Evolutionary conservation across 305 asterid genomes (phyloP), one percentile per base, ranked within the genome.

Genomic region (Plantago coronopus): DNA sequence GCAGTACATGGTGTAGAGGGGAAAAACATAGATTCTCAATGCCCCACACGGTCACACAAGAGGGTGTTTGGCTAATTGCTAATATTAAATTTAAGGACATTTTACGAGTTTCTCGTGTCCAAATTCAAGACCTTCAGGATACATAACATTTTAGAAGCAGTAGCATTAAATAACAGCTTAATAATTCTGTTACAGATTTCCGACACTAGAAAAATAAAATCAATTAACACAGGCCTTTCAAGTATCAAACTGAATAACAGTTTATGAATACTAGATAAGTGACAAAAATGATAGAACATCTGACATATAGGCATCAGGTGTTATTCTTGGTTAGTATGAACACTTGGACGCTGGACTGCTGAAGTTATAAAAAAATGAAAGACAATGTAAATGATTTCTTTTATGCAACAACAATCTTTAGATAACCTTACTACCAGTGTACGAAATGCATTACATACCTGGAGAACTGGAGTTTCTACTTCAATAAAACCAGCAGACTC

Each of bases 401-500:
- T 22, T 22, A 51, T 10, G n/a, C 38, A 11, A 5, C 4, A 18
- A 19, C 4, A 51, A 21, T 14, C 25, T 13, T 21, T 51, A n/a
- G 11, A 51, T 22, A 23, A 2, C 8, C 40, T 17, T 31, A 25
- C 5, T 45, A 53, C 18, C 18, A 22, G 40, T 54, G 64, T n/a
- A 46, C 58, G 48, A 55, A 19, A 69, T 48, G 37, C 54, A 23
- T 37, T 64, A 71, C 62, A 17, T 72, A 91, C 99, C 99, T 93
- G 99, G 76, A 93, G 97, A 72, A 93, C 96, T 54, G 97, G 99
- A 47, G 99, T 93, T 66, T 93, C 99, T 45, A 93, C 97, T 64
- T 91, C 97, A 67, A 89, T 27, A 78, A 87, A 93, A 73, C 99
- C 99, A 49, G 82, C 83, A 63, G 96, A 81, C 74, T 93, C 99